Evolutionary conservation across 192 early-diverging fungal species (phyloP).

Genomic region (Mortierella hygrophila): DNA sequence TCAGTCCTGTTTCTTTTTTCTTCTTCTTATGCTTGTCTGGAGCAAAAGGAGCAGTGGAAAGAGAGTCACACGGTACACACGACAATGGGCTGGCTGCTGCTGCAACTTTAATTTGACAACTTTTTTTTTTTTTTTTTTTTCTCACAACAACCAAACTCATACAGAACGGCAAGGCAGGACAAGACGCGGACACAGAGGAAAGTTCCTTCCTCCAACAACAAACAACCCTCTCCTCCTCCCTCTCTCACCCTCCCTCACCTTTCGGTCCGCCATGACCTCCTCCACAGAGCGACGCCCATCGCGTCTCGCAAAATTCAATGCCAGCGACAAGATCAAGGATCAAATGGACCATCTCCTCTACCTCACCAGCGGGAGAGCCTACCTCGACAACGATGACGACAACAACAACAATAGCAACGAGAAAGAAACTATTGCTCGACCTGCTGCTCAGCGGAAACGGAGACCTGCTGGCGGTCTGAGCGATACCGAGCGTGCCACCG

Average conservation of each 20-base stretch:
- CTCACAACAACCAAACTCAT: not conserved
- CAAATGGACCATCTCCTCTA: not conserved
- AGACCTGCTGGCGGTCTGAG: not conserved
- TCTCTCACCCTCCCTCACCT: not conserved
- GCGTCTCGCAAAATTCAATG: not conserved
- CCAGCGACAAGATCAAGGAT: conserved; percentile 7
- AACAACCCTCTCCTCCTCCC: not conserved
- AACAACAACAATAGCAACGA: not conserved
- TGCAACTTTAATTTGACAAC: not conserved
- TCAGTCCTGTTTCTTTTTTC: not conserved
- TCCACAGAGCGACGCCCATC: not conserved
- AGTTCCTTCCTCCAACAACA: not conserved
- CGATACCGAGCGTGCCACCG: not conserved
- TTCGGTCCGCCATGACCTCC: not conserved
- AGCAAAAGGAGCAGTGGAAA: not conserved
- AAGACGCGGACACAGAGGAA: not conserved
- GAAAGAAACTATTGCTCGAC: not conserved
- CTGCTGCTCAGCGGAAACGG: not conserved
- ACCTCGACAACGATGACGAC: not conserved
- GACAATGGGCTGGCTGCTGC: too few relatives aligned
- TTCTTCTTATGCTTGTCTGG: not conserved
- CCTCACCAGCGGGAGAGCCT: not conserved
- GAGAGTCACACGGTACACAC: not conserved
- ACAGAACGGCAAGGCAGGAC: not conserved
- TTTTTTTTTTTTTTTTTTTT: not conserved